A percentile compares a stretch with the other conserved stretches of the same genome.
Evolutionary conservation across 345 rosid species (phyloP).

Genomic region (Bruguiera sexangula): DNA sequence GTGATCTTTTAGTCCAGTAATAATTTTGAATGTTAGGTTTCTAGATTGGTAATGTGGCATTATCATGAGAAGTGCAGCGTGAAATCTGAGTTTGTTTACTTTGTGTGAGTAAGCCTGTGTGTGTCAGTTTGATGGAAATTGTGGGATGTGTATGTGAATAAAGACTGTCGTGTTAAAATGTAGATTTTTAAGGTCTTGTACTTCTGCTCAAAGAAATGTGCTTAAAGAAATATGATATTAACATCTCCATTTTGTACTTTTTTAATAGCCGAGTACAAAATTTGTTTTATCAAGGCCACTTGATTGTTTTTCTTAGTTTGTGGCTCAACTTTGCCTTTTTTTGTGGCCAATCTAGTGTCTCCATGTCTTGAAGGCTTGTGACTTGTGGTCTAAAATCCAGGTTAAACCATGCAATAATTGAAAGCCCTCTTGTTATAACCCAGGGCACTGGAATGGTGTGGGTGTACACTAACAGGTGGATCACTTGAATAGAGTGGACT

Average conservation of each 20-base stretch:
- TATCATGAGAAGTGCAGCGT: no score
- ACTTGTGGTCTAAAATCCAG: not conserved
- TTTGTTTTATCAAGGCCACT: not conserved
- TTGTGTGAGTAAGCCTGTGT: not conserved
- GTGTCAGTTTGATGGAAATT: not conserved
- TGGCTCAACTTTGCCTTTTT: not conserved
- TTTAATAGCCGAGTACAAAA: not conserved
- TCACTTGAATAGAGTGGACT: no score
- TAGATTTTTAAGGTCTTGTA: no score
- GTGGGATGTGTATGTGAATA: not conserved
- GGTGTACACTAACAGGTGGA: no score
- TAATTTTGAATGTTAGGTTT: no score
- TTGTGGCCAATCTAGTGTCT: not conserved
- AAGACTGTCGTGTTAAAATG: no score
- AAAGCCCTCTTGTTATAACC: not conserved
- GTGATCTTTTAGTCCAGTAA: not conserved
- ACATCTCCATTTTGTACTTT: not conserved
- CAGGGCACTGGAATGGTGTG: not conserved
- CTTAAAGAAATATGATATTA: no score
- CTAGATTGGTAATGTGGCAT: no score
- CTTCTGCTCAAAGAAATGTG: no score
- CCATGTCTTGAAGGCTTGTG: not conserved
- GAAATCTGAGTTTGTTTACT: not conserved
- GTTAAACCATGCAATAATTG: not conserved
- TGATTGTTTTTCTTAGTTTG: not conserved